Base-by-base conservation (phyloP, 768 basidiomycete species). In the Hericium coralloides region DNA sequence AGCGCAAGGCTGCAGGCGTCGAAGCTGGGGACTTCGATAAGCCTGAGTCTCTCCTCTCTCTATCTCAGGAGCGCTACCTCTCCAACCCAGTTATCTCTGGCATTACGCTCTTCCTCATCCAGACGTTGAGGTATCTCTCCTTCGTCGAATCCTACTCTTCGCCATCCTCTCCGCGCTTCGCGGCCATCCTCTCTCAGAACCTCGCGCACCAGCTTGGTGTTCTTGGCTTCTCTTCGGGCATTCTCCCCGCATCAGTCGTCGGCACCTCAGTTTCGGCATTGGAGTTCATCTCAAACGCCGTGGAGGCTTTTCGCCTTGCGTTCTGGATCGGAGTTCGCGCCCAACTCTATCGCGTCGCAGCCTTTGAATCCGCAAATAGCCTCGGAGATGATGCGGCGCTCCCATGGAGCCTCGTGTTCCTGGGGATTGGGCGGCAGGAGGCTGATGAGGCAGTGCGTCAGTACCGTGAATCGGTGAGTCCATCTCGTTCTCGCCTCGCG, bases 201-300 rank as follows among this genome's bases (percentile, higher is more conserved):
- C 45, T 61, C 38, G 57, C 68, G 14, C 63, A 75, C 48, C 60
- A 56, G 2, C 39, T 70, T 20, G 78, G 79, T 12, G 62, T 81
- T 51, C 65, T 81, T 7, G 81, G 77, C 4, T 78, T 81, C 65
- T 82, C 80, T n/a, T 81, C 79, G 49, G 82, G 81, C 26, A 74
- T 82, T 55, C 68, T 83, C 45, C 70, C 77, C 17, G 80, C 82
- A 8, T 77, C 77, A 55, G 76, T 81, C 15, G 76, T 77, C 4
- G 76, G 73, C 47, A 70, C 76, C 2, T 80, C 82, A 0, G 51
- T 60, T 10, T 70, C 67, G 23, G 61, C 68, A 31, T 65, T 76
- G 22, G 66, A 71, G 1, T 81, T 76, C 60, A 72, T 82, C 48
- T 67, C 68, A 4, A 70, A 67, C 53, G 69, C 79, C 7, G 71